Conservation (phyloP, 2,329 filamentous ascomycete species). For the Huntiella abstrusa region DNA sequence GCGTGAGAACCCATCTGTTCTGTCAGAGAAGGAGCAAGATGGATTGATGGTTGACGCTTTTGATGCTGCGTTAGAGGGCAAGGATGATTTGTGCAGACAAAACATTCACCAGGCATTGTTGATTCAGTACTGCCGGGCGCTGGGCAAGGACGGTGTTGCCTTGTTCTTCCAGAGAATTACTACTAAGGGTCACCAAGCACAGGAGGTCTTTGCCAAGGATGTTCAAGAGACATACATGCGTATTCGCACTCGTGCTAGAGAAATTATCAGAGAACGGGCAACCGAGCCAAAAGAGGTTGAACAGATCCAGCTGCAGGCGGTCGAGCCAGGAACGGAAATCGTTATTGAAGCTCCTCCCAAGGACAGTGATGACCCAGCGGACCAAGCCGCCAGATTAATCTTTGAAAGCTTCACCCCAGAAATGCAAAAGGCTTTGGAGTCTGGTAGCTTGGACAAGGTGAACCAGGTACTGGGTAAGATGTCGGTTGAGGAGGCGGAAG, state of each 20-base stretch:
- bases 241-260: constrained; percentile 58
- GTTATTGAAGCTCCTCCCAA: constrained; percentile 64
- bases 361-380: constrained; percentile 45
- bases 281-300: constrained; percentile 45
- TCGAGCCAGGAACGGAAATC: constrained; percentile 83
- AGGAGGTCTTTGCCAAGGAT: constrained; percentile 80
- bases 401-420: constrained; percentile 73
- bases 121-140: constrained; percentile 80
- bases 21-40: constrained; percentile 75
- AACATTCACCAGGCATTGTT: constrained; percentile 87
- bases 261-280: constrained; percentile 42
- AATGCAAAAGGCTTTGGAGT: constrained; percentile 64
- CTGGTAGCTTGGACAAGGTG: constrained; percentile 56
- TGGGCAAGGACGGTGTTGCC: constrained; percentile 72
- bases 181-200: constrained; percentile 72
- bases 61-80: constrained; percentile 60
- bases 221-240: constrained; percentile 72
- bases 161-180: constrained; percentile 96
- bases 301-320: constrained; percentile 92
- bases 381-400: constrained; percentile 47
- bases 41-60: constrained; percentile 83
- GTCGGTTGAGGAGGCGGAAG: constrained; percentile 74
- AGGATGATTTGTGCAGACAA: constrained; percentile 59
- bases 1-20: constrained; percentile 54
- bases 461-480: constrained; percentile 55